Base-by-base conservation (phyloP, 352 stramenopile species). In the Lagenidium giganteum region DNA sequence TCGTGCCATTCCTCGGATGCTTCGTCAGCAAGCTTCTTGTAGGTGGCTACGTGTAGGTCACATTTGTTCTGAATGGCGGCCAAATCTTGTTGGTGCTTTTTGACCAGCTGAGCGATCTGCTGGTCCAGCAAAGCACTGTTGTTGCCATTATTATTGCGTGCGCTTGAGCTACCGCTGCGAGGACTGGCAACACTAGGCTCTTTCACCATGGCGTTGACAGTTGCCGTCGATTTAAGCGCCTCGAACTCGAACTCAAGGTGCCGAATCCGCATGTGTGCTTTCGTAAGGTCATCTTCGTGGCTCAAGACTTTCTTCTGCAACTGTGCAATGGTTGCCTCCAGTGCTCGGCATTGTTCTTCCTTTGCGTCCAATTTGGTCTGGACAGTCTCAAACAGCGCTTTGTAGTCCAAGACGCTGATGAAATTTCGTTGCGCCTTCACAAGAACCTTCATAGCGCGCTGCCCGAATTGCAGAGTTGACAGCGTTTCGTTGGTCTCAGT, bases 381-480 rank as follows among this genome's bases (percentile, higher is more conserved):
- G 25, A 74, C 58, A 13, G 73, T n/a, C n/a, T n/a, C n/a, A n/a
- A n/a, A n/a, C n/a, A n/a, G 47, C 9, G 69, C 36, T 18, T 76
- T 81, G 41, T 89, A 89, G 51, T 87, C 77, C 1, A 83, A 51
- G 12, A 86, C 67, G 1, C 67, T 78, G 25, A 86, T 47, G 14
- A 79, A 70, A 28, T 82, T 83, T 18, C 67, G 67, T 25, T 80
- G 67, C 12, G 77, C 73, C 30, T 65, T 54, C n/a, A 89, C 73
- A 4, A 61, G 29, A 22, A 89, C 73, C 25, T 83, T 51, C 73
- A 87, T 85, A 14, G 76, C 76, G 4, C 76, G 67, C 44, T 89
- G 76, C 4, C 78, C 77, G 35, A 90, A 87, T n/a, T 80, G 70
- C 17, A 90, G 38, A 1, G 77, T 86, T 30, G 74, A 74, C 14